phyloP scores from a whole-genome alignment of 129 eudicot genomes.

The Helianthus tuberosus region DNA sequence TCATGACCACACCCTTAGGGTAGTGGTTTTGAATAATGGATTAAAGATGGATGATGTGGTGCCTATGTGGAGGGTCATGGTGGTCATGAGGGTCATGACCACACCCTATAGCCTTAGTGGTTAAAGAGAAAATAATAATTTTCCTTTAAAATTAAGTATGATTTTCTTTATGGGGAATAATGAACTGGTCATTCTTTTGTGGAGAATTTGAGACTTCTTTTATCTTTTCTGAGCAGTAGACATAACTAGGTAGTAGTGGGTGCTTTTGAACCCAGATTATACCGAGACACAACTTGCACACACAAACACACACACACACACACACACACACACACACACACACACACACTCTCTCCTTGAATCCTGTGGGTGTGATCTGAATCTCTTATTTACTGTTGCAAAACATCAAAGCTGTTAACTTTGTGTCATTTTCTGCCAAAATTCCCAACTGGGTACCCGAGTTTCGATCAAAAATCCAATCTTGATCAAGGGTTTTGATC shows the following conservation, averaged over 20 bases:
- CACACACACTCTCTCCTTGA: conserved; percentile 17
- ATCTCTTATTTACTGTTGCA: conserved; percentile 30
- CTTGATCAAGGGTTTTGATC: conserved; percentile 35
- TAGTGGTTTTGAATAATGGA: too few relatives aligned
- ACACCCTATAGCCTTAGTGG: too few relatives aligned
- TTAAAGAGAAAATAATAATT: too few relatives aligned
- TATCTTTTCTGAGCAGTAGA: conserved; percentile 24
- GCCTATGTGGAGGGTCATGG: too few relatives aligned
- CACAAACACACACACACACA: background rate
- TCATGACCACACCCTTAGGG: too few relatives aligned
- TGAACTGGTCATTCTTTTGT: conserved; percentile 62
- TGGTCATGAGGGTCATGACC: too few relatives aligned
- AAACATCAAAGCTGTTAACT: background rate
- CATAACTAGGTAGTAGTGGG: conserved; percentile 37
- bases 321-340: too few relatives aligned
- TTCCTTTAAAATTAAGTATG: conserved; percentile 9
- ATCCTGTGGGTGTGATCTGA: conserved; percentile 54
- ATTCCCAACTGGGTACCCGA: conserved; percentile 20
- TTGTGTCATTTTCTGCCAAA: conserved; percentile 22
- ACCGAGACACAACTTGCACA: conserved; percentile 19
- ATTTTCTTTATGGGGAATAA: conserved; percentile 26
- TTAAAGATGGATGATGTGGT: too few relatives aligned
- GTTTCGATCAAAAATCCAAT: conserved; percentile 23
- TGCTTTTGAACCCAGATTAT: conserved; percentile 33
- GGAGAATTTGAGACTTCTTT: conserved; percentile 14